Conservation (phyloP, 805 yeast species). For the Metschnikowia bowlesiae region DNA sequence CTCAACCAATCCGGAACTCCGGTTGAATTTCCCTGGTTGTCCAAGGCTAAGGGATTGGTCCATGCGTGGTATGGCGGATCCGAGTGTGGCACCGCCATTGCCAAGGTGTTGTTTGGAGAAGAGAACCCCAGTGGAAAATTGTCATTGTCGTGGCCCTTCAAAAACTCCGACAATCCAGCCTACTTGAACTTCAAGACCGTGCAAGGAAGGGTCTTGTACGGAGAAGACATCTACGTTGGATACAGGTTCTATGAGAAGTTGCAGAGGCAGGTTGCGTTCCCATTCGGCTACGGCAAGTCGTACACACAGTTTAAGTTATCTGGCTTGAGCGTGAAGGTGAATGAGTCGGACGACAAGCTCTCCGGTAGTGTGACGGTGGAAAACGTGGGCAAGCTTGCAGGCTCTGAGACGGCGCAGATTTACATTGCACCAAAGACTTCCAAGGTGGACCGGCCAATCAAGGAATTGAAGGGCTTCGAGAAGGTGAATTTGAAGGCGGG, state of each 20-base stretch:
- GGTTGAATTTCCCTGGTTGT: constrained; percentile 52
- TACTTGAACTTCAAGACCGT: constrained; percentile 48
- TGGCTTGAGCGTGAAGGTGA: constrained; percentile 28
- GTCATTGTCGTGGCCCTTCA: constrained; percentile 51
- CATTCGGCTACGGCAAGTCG: constrained; percentile 62
- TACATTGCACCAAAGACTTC: constrained; percentile 42
- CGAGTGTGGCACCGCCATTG: constrained; percentile 55
- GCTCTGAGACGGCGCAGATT: constrained; percentile 54
- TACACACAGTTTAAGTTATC: constrained; percentile 48
- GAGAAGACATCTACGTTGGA: constrained; percentile 65
- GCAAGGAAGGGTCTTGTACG: constrained; percentile 53
- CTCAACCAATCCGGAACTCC: constrained; percentile 63
- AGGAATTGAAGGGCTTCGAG: constrained; percentile 56
- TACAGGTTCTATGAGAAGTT: constrained; percentile 56
- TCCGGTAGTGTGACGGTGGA: constrained; percentile 37
- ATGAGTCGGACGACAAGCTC: constrained; percentile 22
- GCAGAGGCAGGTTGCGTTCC: constrained; percentile 46
- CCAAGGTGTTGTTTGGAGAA: constrained; percentile 58
- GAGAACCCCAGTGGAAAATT: constrained; percentile 58
- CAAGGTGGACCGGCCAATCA: constrained; percentile 46
- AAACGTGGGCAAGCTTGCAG: constrained; percentile 47
- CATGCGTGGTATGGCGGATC: constrained; percentile 59
- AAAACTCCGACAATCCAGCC: constrained; percentile 52
- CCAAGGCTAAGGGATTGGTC: constrained; percentile 38
- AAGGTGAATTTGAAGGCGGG: constrained; percentile 47